These are phyloP conservation scores for Neofusicoccum sp. DNA, from an alignment of 2,329 filamentous ascomycete genomes.

Conservation along the genomic window DNA sequence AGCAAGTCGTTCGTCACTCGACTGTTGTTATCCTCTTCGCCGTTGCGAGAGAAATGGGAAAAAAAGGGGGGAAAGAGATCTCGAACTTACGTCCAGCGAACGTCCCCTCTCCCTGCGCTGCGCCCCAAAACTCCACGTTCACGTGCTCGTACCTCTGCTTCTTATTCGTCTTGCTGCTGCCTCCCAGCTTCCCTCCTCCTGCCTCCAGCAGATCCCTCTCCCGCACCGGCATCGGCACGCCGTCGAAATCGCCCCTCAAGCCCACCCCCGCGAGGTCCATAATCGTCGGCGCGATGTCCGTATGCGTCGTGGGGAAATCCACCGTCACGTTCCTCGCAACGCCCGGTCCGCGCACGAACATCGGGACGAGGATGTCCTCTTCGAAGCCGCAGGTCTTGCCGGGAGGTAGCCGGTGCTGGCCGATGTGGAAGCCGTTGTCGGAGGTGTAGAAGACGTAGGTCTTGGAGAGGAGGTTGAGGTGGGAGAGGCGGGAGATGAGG, in stretches of 20 bases:
- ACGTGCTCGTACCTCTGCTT: slow-evolving; percentile 37
- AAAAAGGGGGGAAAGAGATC: neutral
- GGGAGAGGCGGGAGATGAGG: neutral
- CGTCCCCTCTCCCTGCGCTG: neutral
- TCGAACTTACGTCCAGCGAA: neutral
- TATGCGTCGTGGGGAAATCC: slow-evolving; percentile 42
- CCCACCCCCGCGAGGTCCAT: slow-evolving; percentile 34
- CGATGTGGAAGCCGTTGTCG: slow-evolving; percentile 46
- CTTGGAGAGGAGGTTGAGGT: slow-evolving; percentile 48
- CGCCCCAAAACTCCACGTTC: slow-evolving; percentile 46
- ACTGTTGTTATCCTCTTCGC: neutral
- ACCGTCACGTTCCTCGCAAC: slow-evolving; percentile 32
- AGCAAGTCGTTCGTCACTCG: no score
- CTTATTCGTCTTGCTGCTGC: neutral
- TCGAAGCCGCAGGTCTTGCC: slow-evolving; percentile 44
- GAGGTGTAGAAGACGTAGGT: slow-evolving; percentile 46
- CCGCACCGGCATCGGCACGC: slow-evolving; percentile 37
- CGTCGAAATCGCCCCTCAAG: slow-evolving; percentile 37
- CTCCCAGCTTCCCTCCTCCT: neutral
- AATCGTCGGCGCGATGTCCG: slow-evolving; percentile 43
- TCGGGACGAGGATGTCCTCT: slow-evolving; percentile 45
- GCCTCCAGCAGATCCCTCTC: slow-evolving; percentile 22
- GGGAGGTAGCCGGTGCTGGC: slow-evolving; percentile 43
- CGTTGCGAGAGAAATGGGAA: neutral
- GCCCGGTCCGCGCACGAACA: slow-evolving; percentile 42